These are phyloP conservation scores for Ettlia oleoabundans DNA, from an alignment of 139 green algal species.

Conservation along the genomic window DNA sequence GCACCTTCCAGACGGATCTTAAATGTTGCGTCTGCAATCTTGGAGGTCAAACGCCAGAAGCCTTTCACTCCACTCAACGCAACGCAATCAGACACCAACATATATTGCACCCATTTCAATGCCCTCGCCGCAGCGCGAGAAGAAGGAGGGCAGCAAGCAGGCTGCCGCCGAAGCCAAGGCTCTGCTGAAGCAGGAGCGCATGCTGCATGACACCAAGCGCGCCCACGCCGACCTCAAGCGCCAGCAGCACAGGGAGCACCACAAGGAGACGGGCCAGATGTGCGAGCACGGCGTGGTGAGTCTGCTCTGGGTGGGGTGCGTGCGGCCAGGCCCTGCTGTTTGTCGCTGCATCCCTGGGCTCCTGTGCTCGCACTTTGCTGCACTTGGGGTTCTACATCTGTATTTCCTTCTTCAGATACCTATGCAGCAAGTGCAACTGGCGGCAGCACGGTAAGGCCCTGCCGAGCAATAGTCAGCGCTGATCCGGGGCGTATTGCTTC, in stretches of 20 bases:
- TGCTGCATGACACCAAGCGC: constrained; percentile 51
- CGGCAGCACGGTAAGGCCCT: background rate
- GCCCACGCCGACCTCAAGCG: constrained; percentile 37
- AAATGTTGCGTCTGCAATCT: no score
- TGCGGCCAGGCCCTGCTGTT: background rate
- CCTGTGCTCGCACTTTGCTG: no score
- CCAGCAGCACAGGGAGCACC: constrained; percentile 38
- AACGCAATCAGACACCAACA: no score
- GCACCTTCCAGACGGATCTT: no score
- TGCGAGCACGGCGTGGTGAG: constrained; percentile 50
- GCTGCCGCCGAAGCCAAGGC: background rate
- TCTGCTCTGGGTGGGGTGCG: background rate
- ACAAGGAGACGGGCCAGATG: constrained; percentile 32
- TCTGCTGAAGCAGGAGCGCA: constrained; percentile 47
- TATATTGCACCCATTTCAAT: background rate
- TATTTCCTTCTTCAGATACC: background rate
- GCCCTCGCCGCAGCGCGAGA: constrained; percentile 2
- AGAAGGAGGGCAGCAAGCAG: constrained; percentile 34
- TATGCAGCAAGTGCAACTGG: background rate
- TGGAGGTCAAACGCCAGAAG: no score
- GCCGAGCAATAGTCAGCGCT: background rate
- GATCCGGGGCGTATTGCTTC: background rate
- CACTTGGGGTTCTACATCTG: no score
- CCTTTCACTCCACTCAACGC: no score
- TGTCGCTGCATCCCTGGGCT: background rate